Evolutionary conservation across 805 yeast genomes (phyloP), one percentile per base, ranked within the genome.

Genomic region (Komagataella pastoris): DNA sequence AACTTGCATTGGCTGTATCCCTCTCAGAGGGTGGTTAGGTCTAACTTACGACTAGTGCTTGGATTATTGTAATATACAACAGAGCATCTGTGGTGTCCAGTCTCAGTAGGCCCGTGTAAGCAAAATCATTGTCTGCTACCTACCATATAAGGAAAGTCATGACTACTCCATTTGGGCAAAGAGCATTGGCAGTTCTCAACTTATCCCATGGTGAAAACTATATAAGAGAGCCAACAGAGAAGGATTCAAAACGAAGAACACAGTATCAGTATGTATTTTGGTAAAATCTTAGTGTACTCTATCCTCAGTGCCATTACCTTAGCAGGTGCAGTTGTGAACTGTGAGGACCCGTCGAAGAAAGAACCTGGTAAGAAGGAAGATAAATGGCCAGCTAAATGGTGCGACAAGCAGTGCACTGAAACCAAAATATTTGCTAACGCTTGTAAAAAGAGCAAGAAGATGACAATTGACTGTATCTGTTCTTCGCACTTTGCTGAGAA

Each of bases 341-440:
- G 14, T 30, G 40, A 30, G 14, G 40, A 30, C 5, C 5, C 14
- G 40, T 10, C 40, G 8, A 8, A 10, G 14, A 30, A 30, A 30
- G 4, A 30, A 30, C 40, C 40, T 45, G 21, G 14, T 2, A n/a
- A 17, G 17, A 45, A 17, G 10, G 14, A 19, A 17, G 59, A 56
- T 46, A 53, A 46, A 44, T 56, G 59, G 59, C 59, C 59, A 7
- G 53, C 51, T 1, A 21, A 44, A 17, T 56, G 59, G 59, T 56
- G 59, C 50, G 59, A 56, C 47, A 56, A 56, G 48, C 56, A 56
- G 36, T 56, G 59, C 50, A 54, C 50, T 30, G 59, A 56, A 46
- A 50, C 58, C 4, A 51, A 53, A 17, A 47, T 54, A 17, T 56
- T 56, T 50, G 59, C 59, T 14, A 50, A 51, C 8, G 58, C 52